Evolutionary conservation across 2,329 filamentous ascomycete genomes (phyloP), one percentile per base, ranked within the genome.

Genomic region (Talaromyces piceae): DNA sequence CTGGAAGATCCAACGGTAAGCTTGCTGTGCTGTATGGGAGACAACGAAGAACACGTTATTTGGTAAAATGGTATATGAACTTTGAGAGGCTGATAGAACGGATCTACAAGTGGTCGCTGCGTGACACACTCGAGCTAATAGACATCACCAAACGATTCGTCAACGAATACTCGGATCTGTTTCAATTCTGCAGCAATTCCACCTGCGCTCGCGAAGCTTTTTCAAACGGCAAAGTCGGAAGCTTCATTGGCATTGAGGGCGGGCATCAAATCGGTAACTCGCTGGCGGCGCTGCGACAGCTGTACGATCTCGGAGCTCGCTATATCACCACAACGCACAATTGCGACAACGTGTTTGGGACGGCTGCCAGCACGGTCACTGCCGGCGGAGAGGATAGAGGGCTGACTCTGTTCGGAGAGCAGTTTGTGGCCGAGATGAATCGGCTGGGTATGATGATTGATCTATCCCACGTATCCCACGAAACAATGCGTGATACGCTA

Each of bases 381-480:
- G 49, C 49, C 11, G 49, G 57, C 3, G 20, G 30, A 28, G 43
- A 54, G 31, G 59, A 64, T 45, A 48, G 44, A 5, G 61, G 61
- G 2, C 49, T 64, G n/a, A 57, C 54, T 2, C 46, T 52, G 0
- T 61, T 63, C 48, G 62, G 61, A 9, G 27, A 37, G 22, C 57
- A 58, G 27, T 56, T 52, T 33, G 52, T 63, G 13, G 46, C 45
- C 23, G 62, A 64, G 48, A 62, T 63, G 61, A 64, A 63, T 41
- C 53, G 62, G 11, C 49, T 64, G 1, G 62, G 61, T 3, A 62
- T 63, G 61, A 55, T 64, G 47, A 50, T 64, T 43, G 62, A 64
- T 49, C 50, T 64, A 11, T 58, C 58, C 6, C 62, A 64, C 45
- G 58, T 59, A n/a, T 62, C 59, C 4, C 52, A 56, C 31, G 49